A percentile compares a stretch with the other conserved stretches of the same genome.
Conservation (phyloP, 257 asterid species). For the Ligustrum vulgare region DNA sequence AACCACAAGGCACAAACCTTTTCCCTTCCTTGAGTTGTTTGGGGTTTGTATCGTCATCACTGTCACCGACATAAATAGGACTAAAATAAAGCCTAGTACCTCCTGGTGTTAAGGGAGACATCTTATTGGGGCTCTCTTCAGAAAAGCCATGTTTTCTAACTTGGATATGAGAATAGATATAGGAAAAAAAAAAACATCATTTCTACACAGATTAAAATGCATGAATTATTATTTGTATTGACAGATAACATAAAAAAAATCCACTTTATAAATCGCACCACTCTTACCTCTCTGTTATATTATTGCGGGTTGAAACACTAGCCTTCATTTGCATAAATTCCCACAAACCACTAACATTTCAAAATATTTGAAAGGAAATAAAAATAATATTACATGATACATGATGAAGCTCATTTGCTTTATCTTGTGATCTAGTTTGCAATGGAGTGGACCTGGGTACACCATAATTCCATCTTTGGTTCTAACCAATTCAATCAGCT, state of each 20-base stretch:
- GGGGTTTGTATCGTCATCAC: slow-evolving; percentile 40
- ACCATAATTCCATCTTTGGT: slow-evolving; percentile 4
- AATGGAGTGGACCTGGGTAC: slow-evolving; percentile 2
- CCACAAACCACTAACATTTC: not conserved
- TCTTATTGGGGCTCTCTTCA: slow-evolving; percentile 23
- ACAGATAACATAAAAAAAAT: not conserved
- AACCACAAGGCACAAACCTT: slow-evolving; percentile 9
- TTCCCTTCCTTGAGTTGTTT: slow-evolving; percentile 11
- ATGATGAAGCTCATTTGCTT: slow-evolving; percentile 10
- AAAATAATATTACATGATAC: not conserved
- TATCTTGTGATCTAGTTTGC: not conserved
- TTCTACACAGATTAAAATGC: not conserved
- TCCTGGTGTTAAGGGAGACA: slow-evolving; percentile 47
- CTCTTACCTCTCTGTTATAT: not conserved
- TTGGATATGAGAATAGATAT: slow-evolving; percentile 10
- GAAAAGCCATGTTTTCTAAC: slow-evolving; percentile 38
- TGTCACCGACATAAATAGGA: slow-evolving; percentile 41
- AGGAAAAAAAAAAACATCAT: too few relatives aligned
- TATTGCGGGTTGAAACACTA: not conserved
- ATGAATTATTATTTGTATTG: not conserved
- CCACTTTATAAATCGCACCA: not conserved
- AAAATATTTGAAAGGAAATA: not conserved
- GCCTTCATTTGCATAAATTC: not conserved
- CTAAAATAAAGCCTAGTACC: slow-evolving; percentile 23
- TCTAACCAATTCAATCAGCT: not conserved